Evolutionary conservation across 306 rosid species (phyloP), one percentile per base, ranked within the genome.

Genomic region (Cicer pinnatifidum): DNA sequence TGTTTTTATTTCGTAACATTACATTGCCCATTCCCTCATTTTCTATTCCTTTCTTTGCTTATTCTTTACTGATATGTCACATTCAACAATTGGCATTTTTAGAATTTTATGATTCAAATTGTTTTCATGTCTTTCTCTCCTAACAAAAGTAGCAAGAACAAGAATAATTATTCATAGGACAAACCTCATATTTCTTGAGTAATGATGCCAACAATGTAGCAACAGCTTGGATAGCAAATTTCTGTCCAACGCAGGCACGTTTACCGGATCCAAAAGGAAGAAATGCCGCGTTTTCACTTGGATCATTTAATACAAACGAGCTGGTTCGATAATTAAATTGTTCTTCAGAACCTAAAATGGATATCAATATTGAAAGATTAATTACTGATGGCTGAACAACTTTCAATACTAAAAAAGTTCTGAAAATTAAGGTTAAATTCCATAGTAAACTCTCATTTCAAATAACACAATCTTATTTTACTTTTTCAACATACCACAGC

Each of bases 261-360:
- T 83, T 43, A 43, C 96, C 94, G 19, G 85, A 90, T 74, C 97
- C 96, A 78, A 92, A 92, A 69, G 94, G 86, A 78, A 92, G 91
- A 81, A 90, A 92, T 23, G 86, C 86, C 48, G 82, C 83, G 69
- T 86, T 92, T 73, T 84, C 81, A 58, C 72, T 76, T 71, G 90
- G 94, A 84, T 92, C 84, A 12, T 87, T 90, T 15, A 92, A 81
- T 52, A 75, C 78, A 52, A 81, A 68, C 1, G 86, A 72, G 78
- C 65, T 77, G 65, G 79, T 71, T 33, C 81, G 78, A 35, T 50
- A 68, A 73, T 17, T 28, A 50, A 38, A 51, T 72, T 15, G n/a
- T 23, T 82, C 82, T 77, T 83, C 85, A 33, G 80, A 73, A 45
- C 80, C 94, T 78, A 83, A 38, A 39, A 75, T 72, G 74, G 37